Conservation (phyloP, 306 rosid species). For the Cicer judaicum region DNA sequence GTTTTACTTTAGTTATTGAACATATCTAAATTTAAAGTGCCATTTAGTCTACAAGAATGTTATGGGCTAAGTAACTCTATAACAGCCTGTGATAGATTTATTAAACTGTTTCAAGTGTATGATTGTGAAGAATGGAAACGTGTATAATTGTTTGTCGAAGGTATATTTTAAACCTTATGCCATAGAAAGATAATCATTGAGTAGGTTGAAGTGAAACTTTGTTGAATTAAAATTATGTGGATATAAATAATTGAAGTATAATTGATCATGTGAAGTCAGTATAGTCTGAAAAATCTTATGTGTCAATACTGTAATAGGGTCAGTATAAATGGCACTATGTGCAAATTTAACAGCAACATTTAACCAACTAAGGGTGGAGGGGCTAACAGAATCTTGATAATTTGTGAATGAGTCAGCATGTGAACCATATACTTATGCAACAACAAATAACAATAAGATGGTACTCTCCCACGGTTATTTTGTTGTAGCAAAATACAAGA, state of each 20-base stretch:
- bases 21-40: too few relatives aligned
- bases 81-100: too few relatives aligned
- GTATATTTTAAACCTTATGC: background rate
- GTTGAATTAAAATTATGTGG: background rate
- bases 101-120: too few relatives aligned
- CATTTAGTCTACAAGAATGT: too few relatives aligned
- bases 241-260: conserved; percentile 34
- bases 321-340: conserved; percentile 8
- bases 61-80: too few relatives aligned
- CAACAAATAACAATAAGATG: conserved; percentile 23
- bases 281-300: conserved; percentile 12
- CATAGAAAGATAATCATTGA: conserved; percentile 5
- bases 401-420: conserved; percentile 14
- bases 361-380: conserved; percentile 12
- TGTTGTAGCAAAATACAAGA: conserved; percentile 51
- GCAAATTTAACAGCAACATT: conserved; percentile 28
- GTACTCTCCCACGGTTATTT: conserved; percentile 41
- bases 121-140: background rate
- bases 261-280: conserved; percentile 47
- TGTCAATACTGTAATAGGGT: conserved; percentile 37
- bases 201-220: background rate
- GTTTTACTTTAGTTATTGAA: too few relatives aligned
- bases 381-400: conserved; percentile 31
- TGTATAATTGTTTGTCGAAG: conserved; percentile 21
- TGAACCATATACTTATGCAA: conserved; percentile 34